Evolutionary conservation across 2,329 filamentous ascomycete species (phyloP), one percentile per base, ranked within the genome.

Genomic region (Microdochium bolleyi): DNA sequence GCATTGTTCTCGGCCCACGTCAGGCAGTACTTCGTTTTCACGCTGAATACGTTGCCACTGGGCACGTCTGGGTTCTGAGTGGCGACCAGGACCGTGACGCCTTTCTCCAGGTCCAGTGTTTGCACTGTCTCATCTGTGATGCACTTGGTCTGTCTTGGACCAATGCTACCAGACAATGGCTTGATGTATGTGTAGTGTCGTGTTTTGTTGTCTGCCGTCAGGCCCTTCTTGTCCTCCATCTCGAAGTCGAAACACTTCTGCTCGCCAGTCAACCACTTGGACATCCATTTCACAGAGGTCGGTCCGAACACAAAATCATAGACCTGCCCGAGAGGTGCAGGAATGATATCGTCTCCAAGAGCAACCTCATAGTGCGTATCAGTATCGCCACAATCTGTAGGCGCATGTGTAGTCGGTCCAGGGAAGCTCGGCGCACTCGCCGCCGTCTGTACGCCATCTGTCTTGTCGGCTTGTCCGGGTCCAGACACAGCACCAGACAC

Each of bases 51-150:
- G 64, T 91, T 95, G 32, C 94, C 94, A 64, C 85, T 96, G 0
- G 94, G 94, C 2, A 99, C 94, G 66, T 99, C 95, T 0, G 94
- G 94, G 14, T 88, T 99, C 63, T 92, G 88, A 0, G 91, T 96
- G 27, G 83, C 85, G 53, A 90, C 84, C 2, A 84, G 83, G n/a
- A 99, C 77, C 51, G 87, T 88, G 53, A 96, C 83, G 2, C 88
- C 83, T 66, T 92, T 95, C 53, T 97, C 92, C 16, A 95, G 76
- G 65, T 99, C 92, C 27, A 95, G 76, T 48, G 80, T 77, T 55
- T 97, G 92, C n/a, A 99, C 65, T 3, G 79, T 87, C 69, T 96
- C 91, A 1, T 83, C 87, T 50, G 90, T 91, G 54, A 95, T 87
- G 67, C 94, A 99, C 65, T 95, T 96, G 13, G 94, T 99, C 72